phyloP scores from a whole-genome alignment of 495 filamentous ascomycete genomes.

The Trichoderma reesei region DNA sequence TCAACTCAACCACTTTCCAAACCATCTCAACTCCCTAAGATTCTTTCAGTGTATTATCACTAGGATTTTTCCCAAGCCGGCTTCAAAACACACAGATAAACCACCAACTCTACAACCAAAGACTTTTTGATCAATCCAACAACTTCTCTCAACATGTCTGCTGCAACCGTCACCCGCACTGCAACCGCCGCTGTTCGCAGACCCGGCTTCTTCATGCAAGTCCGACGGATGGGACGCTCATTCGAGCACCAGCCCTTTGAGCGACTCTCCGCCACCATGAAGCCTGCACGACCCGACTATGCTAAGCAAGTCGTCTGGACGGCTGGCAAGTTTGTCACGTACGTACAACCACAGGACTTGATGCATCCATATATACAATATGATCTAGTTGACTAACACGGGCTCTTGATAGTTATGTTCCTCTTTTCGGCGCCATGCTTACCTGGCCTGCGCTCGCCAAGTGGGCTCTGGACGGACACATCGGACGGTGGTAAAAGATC shows the following conservation, averaged over 20 bases:
- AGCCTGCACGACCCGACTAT: not conserved
- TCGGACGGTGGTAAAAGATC: not conserved
- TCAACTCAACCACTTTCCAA: not conserved
- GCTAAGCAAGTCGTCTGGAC: not conserved
- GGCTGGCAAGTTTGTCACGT: not conserved
- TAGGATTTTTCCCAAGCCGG: too few species aligned
- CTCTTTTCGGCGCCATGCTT: not conserved
- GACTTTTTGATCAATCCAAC: not conserved
- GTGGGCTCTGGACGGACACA: not conserved
- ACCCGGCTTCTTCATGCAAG: not conserved
- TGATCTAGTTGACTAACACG: not conserved
- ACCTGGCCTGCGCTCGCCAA: not conserved
- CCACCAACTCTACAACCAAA: not conserved
- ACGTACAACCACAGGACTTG: not conserved
- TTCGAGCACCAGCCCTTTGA: not conserved
- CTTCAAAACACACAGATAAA: not conserved
- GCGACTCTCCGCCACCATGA: not conserved
- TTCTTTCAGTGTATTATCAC: not conserved
- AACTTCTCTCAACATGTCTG: constrained; percentile 5
- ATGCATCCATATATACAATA: not conserved
- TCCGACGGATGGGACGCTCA: not conserved
- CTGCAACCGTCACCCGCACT: not conserved
- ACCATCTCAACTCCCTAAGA: not conserved
- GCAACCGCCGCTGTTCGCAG: constrained; percentile 1
- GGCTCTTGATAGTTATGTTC: not conserved